Conservation (phyloP, 176 grass and related monocot species). For the Phragmites australis region DNA sequence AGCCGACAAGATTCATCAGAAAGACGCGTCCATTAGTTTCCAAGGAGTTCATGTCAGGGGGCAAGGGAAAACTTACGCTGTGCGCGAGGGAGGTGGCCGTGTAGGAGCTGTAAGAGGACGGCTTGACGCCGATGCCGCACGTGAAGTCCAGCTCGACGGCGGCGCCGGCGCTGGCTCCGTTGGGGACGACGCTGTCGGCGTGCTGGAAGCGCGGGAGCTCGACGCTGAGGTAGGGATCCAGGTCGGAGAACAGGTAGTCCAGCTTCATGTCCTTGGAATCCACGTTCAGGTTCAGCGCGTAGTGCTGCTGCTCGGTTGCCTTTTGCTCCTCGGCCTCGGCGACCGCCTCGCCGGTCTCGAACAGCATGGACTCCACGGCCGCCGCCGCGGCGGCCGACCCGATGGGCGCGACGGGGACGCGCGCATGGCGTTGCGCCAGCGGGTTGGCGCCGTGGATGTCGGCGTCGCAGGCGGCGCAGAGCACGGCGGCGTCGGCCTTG, state of each 20-base stretch:
- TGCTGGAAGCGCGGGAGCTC: conserved; percentile 58
- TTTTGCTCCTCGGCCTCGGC: conserved; percentile 30
- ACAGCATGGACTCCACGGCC: conserved; percentile 43
- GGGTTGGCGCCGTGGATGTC: conserved; percentile 94
- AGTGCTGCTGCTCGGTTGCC: conserved; percentile 32
- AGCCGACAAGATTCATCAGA: not conserved
- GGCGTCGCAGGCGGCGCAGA: conserved; percentile 71
- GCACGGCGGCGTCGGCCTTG: conserved; percentile 89
- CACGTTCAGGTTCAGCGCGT: conserved; percentile 61
- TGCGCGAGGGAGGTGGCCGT: conserved; percentile 48
- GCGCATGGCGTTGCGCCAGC: conserved; percentile 78
- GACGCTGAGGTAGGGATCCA: conserved; percentile 66
- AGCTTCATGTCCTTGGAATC: conserved; percentile 49
- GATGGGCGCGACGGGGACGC: conserved; percentile 63
- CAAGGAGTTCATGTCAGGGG: not conserved
- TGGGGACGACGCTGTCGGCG: conserved; percentile 76
- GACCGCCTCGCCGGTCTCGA: conserved; percentile 17
- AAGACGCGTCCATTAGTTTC: not conserved
- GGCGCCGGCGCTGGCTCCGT: conserved; percentile 3
- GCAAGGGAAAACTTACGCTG: conserved; percentile 54
- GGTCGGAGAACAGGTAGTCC: conserved; percentile 63
- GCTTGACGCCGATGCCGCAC: conserved; percentile 49
- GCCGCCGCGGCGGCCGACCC: conserved; percentile 31
- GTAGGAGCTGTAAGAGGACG: conserved; percentile 60
- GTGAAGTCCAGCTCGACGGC: conserved; percentile 52